Percentiles rank a stretch among this genome's conserved stretches.
These are phyloP conservation scores for Santalum album DNA, from an alignment of 164 flowering plant genomes.

Conservation along the genomic window DNA sequence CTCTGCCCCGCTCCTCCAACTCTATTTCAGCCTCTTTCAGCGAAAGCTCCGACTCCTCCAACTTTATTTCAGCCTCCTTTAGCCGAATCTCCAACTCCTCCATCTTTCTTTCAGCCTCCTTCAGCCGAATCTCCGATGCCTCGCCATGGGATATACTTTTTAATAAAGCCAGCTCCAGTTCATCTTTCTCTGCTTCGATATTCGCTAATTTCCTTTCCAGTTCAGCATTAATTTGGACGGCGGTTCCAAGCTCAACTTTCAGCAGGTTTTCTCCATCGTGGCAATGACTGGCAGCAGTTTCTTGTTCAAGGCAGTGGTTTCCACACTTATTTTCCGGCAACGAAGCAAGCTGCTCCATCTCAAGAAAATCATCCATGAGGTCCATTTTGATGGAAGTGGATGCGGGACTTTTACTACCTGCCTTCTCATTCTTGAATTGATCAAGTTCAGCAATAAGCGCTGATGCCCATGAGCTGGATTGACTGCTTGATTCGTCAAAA, in stretches of 20 bases:
- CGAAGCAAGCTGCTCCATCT: constrained; percentile 83
- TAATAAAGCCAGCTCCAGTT: constrained; percentile 33
- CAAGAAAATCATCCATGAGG: constrained; percentile 95
- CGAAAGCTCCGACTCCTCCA: too few relatives aligned
- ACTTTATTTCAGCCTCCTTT: too few relatives aligned
- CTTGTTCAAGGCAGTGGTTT: constrained; percentile 12
- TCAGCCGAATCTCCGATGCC: constrained; percentile 27
- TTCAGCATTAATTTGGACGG: constrained; percentile 13
- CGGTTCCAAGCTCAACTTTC: constrained; percentile 36
- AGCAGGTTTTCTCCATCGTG: constrained; percentile 19
- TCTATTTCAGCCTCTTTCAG: too few relatives aligned
- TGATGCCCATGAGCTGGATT: constrained; percentile 60
- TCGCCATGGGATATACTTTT: constrained; percentile 28
- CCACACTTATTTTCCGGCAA: constrained; percentile 33
- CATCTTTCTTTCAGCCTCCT: neutral
- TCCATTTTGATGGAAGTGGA: constrained; percentile 35
- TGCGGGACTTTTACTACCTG: constrained; percentile 17
- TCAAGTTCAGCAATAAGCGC: constrained; percentile 58
- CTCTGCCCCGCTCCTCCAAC: constrained; percentile 31
- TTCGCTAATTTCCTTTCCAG: constrained; percentile 12
- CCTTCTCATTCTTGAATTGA: constrained; percentile 53
- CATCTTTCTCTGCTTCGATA: constrained; percentile 12
- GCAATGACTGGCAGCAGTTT: constrained; percentile 16
- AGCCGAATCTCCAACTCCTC: too few relatives aligned
- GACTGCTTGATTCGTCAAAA: constrained; percentile 45